Percentiles rank a stretch among this genome's conserved stretches.
Conservation (phyloP, 2,329 filamentous ascomycete genomes). For the Pseudogymnoascus sp. region DNA sequence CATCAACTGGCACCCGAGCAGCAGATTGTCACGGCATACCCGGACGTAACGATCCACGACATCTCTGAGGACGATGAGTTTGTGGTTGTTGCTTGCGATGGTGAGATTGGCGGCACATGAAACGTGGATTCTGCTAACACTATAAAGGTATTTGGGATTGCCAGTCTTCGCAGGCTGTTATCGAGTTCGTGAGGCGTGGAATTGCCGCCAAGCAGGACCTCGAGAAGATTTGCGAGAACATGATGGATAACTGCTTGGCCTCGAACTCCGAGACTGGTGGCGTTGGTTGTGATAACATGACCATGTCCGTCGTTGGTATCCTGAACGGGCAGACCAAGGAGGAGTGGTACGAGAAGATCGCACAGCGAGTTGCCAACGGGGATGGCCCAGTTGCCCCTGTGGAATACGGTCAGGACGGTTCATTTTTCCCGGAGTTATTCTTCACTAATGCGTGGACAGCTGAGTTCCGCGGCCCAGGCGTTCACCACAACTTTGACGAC, state of each 20-base stretch:
- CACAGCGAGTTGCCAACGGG: constrained; percentile 86
- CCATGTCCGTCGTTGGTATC: constrained; percentile 85
- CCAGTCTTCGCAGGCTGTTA: constrained; percentile 92
- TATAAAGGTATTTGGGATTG: constrained; percentile 93
- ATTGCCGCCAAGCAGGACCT: constrained; percentile 95
- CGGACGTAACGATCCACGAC: constrained; percentile 87
- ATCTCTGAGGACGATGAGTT: constrained; percentile 93
- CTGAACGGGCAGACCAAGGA: constrained; percentile 89
- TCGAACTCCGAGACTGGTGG: constrained; percentile 97
- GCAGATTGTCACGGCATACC: constrained; percentile 95
- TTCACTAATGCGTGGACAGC: constrained; percentile 41
- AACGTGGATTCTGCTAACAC: constrained; percentile 17
- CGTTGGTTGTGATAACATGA: constrained; percentile 99
- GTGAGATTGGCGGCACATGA: constrained; percentile 41
- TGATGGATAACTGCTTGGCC: constrained; percentile 99
- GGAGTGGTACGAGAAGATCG: constrained; percentile 96
- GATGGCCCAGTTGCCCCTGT: constrained; percentile 97
- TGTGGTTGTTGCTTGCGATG: constrained; percentile 83
- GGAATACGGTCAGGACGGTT: constrained; percentile 73
- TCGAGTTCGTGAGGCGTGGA: constrained; percentile 93
- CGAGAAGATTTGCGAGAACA: constrained; percentile 95
- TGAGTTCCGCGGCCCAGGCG: constrained; percentile 75
- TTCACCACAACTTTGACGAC: constrained; percentile 76
- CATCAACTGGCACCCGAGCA: constrained; percentile 94
- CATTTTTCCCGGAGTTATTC: constrained; percentile 14